Base-by-base conservation (phyloP, 768 basidiomycete genomes). In the Auricularia sp. region DNA sequence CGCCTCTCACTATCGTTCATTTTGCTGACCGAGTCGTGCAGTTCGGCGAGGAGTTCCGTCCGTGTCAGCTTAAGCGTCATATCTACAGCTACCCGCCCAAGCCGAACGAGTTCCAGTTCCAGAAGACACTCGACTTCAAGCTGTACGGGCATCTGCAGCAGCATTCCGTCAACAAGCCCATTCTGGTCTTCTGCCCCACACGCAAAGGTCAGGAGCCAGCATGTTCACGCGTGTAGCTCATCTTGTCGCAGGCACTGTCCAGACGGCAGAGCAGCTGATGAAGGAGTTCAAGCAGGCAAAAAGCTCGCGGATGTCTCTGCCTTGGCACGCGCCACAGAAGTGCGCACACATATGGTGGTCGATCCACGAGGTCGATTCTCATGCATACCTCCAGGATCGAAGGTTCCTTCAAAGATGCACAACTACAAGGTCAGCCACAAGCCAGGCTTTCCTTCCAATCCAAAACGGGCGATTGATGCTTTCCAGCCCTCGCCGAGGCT, bases 31-130 rank as follows among this genome's bases (percentile, higher is more conserved):
- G 5, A 11, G 4, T 3, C 42, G 8, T 44, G 44, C 65, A 97
- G 93, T 98, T 99, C 67, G 94, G 92, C 10, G 94, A 98, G 71
- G 89, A 91, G 64, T 98, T 85, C 71, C 82, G 96, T 34, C 94
- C 96, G 2, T 95, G 94, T 76, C 85, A 85, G 70, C 80, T 96
- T 5, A 83, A 79, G 3, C 82, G 86, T 62, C 78, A 84, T 69
- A 90, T 97, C 10, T 82, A 91, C 68, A 88, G 89, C 2, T 83
- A 90, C 66, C 79, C 81, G 24, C 83, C 85, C 47, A 85, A 80
- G 67, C 79, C 84, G 63, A 96, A 94, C 69, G 91, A 93, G 67
- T 95, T 92, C 71, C 81, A 81, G 14, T 94, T 94, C 71, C 80
- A 81, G 2, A 83, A 81, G 65, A 80, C 76, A 3, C 80, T 98